Base-by-base conservation (phyloP, 495 filamentous ascomycete species). In the Aspergillus taichungensis region DNA sequence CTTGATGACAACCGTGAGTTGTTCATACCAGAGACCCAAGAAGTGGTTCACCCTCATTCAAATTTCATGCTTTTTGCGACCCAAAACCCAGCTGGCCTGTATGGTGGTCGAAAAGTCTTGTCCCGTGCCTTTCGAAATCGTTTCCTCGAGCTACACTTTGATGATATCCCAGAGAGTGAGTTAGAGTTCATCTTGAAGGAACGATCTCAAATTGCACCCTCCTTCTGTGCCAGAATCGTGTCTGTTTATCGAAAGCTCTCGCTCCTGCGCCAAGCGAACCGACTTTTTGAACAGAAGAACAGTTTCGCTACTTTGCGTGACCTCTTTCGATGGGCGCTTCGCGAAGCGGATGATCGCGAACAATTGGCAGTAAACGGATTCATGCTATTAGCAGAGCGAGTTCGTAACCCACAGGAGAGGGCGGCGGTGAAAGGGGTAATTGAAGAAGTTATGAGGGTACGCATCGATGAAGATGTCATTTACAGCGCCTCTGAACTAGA, bases 61-160 rank as follows among this genome's bases (percentile, higher is more conserved):
- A 88, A 94, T 57, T 99, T 99, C 66, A 94, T 97, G 82, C 75
- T 99, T 1, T 99, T 97, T 53, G 94, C 94, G n/a, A 99, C 94
- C 0, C 94, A 99, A 55, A 99, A 99, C 52, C 94, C 94, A 3
- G 84, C 94, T 12, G 94, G 94, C 14, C 66, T 97, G 5, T 99
- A 99, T 58, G 94, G 94, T 47, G 94, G 94, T 13, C 75, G 94
- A 48, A 99, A 99, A 56, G 78, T 85, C 5, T 69, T 99, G 3
- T 96, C 91, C 9, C 79, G 94, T 6, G 94, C 94, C 2, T 97
- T 99, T 63, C 78, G 92, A 44, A 99, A 97, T 62, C 78, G 94
- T 53, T 99, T 99, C 62, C 77, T 99, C 11, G 94, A 99, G 58
- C 71, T 99, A 5, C 94, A 99, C 60, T 97, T 95, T 48, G 92